These are phyloP conservation scores for Paxillus involutus DNA, from an alignment of 768 basidiomycete species.

Conservation along the genomic window DNA sequence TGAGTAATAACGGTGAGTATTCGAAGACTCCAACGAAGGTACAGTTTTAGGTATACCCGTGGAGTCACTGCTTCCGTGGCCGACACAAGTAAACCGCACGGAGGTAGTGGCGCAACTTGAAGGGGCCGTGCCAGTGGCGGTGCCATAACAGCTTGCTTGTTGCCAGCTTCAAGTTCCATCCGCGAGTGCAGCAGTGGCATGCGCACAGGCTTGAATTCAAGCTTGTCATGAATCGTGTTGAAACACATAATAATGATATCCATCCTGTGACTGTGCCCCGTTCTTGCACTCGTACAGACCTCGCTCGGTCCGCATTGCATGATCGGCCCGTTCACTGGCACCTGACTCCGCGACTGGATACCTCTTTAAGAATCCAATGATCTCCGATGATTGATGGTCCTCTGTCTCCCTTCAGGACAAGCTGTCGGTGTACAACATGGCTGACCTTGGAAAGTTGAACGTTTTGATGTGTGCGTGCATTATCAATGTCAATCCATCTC, in stretches of 20 bases:
- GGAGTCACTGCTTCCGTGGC: background rate
- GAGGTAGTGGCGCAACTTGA: too few species aligned
- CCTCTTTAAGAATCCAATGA: background rate
- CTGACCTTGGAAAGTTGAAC: slow-evolving; percentile 54
- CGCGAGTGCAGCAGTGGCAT: too few species aligned
- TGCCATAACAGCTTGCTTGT: background rate
- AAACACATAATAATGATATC: too few species aligned
- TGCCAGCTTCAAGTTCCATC: too few species aligned
- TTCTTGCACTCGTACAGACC: background rate
- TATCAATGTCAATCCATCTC: background rate
- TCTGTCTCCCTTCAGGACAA: background rate
- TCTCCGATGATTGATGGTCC: background rate
- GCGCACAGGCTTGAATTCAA: too few species aligned
- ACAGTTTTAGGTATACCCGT: background rate
- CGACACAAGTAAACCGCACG: background rate
- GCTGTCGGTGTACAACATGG: slow-evolving; percentile 33
- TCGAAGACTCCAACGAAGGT: slow-evolving; percentile 6
- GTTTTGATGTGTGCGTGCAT: slow-evolving; percentile 71
- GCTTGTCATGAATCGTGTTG: too few species aligned
- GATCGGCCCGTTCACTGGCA: slow-evolving; percentile 1
- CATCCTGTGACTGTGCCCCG: too few species aligned
- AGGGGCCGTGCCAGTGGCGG: slow-evolving; percentile 20
- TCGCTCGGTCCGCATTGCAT: slow-evolving; percentile 4
- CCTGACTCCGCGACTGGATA: too few species aligned
- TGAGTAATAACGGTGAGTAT: background rate